Conservation (phyloP, 2,329 filamentous ascomycete genomes). For the Nigrospora osmanthi region DNA sequence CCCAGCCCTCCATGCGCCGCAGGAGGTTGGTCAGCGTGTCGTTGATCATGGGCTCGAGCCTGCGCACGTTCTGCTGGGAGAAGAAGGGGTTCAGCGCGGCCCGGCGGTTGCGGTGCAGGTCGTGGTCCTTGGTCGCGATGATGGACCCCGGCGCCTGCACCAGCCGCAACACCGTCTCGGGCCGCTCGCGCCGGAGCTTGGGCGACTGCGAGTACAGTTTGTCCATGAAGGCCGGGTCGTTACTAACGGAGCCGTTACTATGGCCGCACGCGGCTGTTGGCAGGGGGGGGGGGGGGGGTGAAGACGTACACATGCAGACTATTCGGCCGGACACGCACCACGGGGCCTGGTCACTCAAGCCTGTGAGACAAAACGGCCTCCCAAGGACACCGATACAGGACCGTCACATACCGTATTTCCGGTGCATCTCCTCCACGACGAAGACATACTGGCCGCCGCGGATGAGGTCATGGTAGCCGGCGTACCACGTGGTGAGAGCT, state of each 20-base stretch:
- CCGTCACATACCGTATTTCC: constrained; percentile 9
- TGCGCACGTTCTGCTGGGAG: constrained; percentile 13
- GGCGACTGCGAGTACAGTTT: constrained; percentile 14
- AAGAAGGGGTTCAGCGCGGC: constrained; percentile 16
- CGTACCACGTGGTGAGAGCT: constrained; percentile 12
- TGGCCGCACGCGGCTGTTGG: no score
- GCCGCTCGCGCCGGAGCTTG: constrained; percentile 11
- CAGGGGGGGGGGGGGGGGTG: neutral
- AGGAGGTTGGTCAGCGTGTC: constrained; percentile 10
- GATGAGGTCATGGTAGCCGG: constrained; percentile 15
- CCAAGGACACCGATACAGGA: no score
- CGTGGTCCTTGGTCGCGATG: constrained; percentile 11
- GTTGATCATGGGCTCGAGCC: constrained; percentile 13
- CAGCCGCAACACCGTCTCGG: constrained; percentile 7
- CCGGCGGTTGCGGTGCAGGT: constrained; percentile 13
- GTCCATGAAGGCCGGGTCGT: constrained; percentile 18
- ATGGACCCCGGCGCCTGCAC: constrained; percentile 10
- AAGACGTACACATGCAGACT: constrained; percentile 18
- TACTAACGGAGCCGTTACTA: neutral
- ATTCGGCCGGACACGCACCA: constrained; percentile 16
- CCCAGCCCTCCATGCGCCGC: constrained; percentile 13
- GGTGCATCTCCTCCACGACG: constrained; percentile 16
- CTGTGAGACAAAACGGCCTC: no score
- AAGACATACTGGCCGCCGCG: constrained; percentile 14
- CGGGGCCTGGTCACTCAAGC: constrained; percentile 5